These are phyloP conservation scores for Candida wancherniae DNA, from an alignment of 805 yeast genomes.

Conservation along the genomic window DNA sequence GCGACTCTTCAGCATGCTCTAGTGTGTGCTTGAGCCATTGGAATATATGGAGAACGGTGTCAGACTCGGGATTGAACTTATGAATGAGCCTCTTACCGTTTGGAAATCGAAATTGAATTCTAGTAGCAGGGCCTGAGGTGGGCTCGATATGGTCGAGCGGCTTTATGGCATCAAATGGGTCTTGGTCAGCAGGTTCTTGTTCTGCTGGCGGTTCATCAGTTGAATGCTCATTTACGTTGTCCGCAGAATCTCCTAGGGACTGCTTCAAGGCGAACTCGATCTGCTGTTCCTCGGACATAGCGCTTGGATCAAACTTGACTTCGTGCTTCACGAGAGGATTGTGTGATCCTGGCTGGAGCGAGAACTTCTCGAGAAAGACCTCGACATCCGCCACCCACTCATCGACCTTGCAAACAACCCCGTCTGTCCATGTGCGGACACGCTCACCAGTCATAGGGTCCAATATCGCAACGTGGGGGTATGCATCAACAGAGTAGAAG, in stretches of 20 bases:
- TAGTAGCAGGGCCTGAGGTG: conserved; percentile 50
- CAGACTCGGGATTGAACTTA: conserved; percentile 50
- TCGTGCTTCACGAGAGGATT: conserved; percentile 67
- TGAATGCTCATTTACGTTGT: conserved; percentile 15
- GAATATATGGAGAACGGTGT: conserved; percentile 56
- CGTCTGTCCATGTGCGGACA: conserved; percentile 66
- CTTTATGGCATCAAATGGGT: conserved; percentile 45
- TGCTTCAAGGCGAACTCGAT: conserved; percentile 68
- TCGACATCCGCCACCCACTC: conserved; percentile 64
- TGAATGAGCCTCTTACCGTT: conserved; percentile 81
- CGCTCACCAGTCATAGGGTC: conserved; percentile 97
- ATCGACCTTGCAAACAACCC: conserved; percentile 52
- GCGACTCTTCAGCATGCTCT: conserved; percentile 35
- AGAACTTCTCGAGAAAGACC: conserved; percentile 61
- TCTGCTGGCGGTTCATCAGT: conserved; percentile 15
- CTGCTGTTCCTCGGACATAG: conserved; percentile 80
- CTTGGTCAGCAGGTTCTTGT: conserved; percentile 20
- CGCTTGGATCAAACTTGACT: conserved; percentile 54
- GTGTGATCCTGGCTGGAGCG: conserved; percentile 55
- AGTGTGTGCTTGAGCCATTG: conserved; percentile 62
- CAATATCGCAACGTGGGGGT: conserved; percentile 85
- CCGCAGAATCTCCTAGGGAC: conserved; percentile 41
- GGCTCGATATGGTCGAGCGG: conserved; percentile 64
- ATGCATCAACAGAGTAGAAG: conserved; percentile 64
- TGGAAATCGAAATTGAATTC: conserved; percentile 84